Conservation (phyloP, 2,329 filamentous ascomycete genomes). For the Berkeleyomyces rouxiae region DNA sequence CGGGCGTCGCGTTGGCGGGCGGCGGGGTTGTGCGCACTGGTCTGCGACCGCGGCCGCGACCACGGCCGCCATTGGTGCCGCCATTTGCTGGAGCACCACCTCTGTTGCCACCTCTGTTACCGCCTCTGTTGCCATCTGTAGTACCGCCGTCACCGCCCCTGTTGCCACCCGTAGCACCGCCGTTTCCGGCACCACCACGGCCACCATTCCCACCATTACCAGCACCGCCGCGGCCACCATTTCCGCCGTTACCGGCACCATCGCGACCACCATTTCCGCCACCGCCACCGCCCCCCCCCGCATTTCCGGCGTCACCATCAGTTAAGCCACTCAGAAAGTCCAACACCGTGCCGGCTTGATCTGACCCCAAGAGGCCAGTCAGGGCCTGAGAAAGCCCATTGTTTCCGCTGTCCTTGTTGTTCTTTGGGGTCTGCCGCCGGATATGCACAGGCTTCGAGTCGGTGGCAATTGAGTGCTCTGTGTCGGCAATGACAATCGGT, state of each 20-base stretch:
- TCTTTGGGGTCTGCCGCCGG: neutral
- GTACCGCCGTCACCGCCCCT: neutral
- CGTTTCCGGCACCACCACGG: neutral
- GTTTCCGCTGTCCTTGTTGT: neutral
- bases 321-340: neutral
- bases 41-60: neutral
- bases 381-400: neutral
- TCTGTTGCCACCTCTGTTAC: neutral
- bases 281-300: neutral
- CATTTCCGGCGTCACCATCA: neutral
- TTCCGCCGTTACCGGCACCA: neutral
- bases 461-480: neutral
- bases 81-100: neutral
- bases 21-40: conserved; percentile 3
- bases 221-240: neutral
- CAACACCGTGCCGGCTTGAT: neutral
- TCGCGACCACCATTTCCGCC: neutral
- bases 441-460: neutral
- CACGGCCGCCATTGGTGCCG: neutral
- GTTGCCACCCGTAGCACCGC: neutral
- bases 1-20: neutral
- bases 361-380: neutral
- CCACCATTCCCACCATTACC: neutral
- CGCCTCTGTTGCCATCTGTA: neutral
- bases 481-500: neutral